Base-by-base conservation (phyloP, 331 rosid species). In the Pyrus hybrid region DNA sequence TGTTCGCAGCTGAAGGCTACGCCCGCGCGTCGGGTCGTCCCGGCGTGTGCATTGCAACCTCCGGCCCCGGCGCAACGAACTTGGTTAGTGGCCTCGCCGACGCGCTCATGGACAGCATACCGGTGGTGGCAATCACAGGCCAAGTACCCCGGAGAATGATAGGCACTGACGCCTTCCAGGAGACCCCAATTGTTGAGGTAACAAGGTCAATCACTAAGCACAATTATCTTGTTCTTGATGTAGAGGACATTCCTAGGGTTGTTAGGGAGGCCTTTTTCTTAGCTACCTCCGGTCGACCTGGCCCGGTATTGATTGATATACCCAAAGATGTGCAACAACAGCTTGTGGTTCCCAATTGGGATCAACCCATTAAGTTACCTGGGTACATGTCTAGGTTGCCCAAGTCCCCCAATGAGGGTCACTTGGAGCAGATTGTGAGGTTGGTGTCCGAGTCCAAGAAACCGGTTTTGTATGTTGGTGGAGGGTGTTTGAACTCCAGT, bases 21-120 rank as follows among this genome's bases (percentile, higher is more conserved):
- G 93, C 98, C 1, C 93, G 95, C 13, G 82, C 98, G 53, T 83
- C 98, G 0, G 96, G 98, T 0, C 76, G 75, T 8, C 93, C 96
- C 8, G 93, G 96, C 13, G 93, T 89, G 2, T 89, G 94, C 68
- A 89, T 93, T 29, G 93, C 96, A 43, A 93, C 98, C 67, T 93
- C 95, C 22, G 96, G 96, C 58, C 98, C 98, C 37, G 96, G 98
- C 6, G 97, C 97, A 51, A 88, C 96, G 28, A 93, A 93, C 58
- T 74, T 93, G 13, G 97, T 93, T 25, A 86, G 91, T n/a, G 97
- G 96, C 6, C 90, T 92, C 6, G 97, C 96, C 5, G 93, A 90
- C 41, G 91, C 96, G 5, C 68, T 86, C 29, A 84, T 90, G 49
- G 97, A 90, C 26, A 87, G 94, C 43, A 66, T 93, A 7, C 94